These are phyloP conservation scores for Dipteronia sinensis DNA, from an alignment of 345 rosid genomes.

Conservation along the genomic window DNA sequence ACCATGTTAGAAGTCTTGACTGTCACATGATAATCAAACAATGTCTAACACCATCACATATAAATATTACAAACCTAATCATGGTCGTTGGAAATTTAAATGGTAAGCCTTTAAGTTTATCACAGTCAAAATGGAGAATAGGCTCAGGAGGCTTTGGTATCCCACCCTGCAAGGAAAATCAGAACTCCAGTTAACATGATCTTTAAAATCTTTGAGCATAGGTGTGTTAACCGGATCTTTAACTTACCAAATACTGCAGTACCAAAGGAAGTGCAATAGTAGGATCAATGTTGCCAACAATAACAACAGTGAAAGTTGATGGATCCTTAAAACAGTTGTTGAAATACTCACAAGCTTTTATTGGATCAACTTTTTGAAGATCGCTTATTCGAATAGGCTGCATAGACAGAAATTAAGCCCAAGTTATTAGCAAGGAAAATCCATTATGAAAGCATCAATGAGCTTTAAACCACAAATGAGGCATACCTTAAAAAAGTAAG, in stretches of 20 bases:
- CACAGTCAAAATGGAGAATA: slow-evolving; percentile 56
- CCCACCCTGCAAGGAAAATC: slow-evolving; percentile 59
- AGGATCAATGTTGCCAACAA: slow-evolving; percentile 86
- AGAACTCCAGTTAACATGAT: slow-evolving; percentile 13
- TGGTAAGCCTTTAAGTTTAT: slow-evolving; percentile 84
- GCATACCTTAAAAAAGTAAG: slow-evolving; percentile 86
- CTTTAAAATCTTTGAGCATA: slow-evolving; percentile 2
- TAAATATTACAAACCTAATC: slow-evolving; percentile 47
- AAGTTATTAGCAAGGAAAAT: slow-evolving; percentile 8
- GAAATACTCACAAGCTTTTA: slow-evolving; percentile 77
- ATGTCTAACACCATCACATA: background rate
- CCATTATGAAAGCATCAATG: slow-evolving; percentile 12
- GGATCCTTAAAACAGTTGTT: slow-evolving; percentile 89
- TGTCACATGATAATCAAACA: background rate
- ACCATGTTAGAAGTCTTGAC: background rate
- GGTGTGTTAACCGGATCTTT: slow-evolving; percentile 14
- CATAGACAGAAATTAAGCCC: slow-evolving; percentile 28
- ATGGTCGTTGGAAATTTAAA: slow-evolving; percentile 66
- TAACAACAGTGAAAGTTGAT: slow-evolving; percentile 82
- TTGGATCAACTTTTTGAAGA: slow-evolving; percentile 38
- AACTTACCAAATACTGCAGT: slow-evolving; percentile 84
- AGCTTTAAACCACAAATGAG: slow-evolving; percentile 16
- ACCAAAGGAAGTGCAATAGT: slow-evolving; percentile 68
- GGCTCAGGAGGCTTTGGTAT: slow-evolving; percentile 78
- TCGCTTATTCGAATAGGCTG: slow-evolving; percentile 81